phyloP scores from a whole-genome alignment of 345 rosid genomes.

The Arabidopsis arenosa region DNA sequence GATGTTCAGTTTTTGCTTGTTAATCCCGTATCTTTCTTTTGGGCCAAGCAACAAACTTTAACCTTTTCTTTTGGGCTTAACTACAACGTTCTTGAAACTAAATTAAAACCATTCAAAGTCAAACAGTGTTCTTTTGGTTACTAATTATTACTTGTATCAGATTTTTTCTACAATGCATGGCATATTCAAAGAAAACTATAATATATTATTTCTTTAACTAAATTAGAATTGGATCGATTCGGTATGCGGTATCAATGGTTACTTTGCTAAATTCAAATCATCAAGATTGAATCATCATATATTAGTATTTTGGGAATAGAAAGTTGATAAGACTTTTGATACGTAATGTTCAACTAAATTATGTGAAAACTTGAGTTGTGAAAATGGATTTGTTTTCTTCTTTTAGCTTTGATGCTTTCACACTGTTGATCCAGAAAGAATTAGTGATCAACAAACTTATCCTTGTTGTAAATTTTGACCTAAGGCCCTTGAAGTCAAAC shows the following conservation, averaged over 20 bases:
- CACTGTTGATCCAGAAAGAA: not conserved
- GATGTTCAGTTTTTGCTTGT: not conserved
- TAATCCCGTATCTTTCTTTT: not conserved
- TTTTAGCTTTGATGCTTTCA: conserved; percentile 9
- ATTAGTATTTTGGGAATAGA: not conserved
- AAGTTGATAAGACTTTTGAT: not conserved
- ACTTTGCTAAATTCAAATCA: not conserved
- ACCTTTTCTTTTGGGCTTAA: not conserved
- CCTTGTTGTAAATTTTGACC: conserved; percentile 26
- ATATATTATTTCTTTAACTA: not conserved
- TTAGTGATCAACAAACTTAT: not conserved
- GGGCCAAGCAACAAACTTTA: not conserved
- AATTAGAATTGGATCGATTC: not conserved
- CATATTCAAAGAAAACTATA: too few relatives aligned
- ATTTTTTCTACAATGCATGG: too few relatives aligned
- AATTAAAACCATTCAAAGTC: not conserved
- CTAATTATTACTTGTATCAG: not conserved
- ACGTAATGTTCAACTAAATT: not conserved
- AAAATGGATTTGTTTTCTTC: not conserved
- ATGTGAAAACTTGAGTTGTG: not conserved
- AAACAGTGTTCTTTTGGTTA: too few relatives aligned
- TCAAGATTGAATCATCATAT: not conserved
- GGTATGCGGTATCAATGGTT: not conserved
- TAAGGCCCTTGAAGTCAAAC: conserved; percentile 10
- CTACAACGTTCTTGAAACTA: not conserved